phyloP scores from a whole-genome alignment of 305 asterid species.

The Fraxinus ornus region DNA sequence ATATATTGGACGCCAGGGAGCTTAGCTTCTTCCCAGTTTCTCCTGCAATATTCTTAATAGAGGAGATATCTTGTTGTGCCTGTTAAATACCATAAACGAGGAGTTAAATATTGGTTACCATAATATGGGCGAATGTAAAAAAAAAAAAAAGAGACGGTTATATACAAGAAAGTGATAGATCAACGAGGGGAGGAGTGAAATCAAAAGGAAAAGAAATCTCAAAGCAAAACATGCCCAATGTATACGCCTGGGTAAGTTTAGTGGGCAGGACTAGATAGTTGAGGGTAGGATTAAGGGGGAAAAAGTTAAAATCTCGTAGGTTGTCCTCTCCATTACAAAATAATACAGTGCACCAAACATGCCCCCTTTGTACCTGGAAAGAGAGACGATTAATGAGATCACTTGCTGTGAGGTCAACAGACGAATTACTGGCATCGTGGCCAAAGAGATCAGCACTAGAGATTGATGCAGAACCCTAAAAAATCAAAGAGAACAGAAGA shows the following conservation, averaged over 20 bases:
- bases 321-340: background rate
- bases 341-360: background rate
- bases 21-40: constrained; percentile 92
- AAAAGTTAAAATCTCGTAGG: background rate
- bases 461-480: constrained; percentile 79
- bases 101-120: background rate
- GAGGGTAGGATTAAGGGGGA: background rate
- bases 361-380: constrained; percentile 64
- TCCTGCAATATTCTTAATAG: constrained; percentile 87
- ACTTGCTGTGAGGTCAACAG: constrained; percentile 62
- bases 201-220: background rate
- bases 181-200: background rate
- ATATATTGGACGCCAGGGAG: constrained; percentile 68
- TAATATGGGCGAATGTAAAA: background rate
- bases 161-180: background rate
- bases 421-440: constrained; percentile 27
- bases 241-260: background rate
- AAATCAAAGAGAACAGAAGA: constrained; percentile 15
- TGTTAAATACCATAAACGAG: constrained; percentile 18
- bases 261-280: background rate
- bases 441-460: constrained; percentile 96
- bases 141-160: background rate
- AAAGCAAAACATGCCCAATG: background rate
- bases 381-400: constrained; percentile 88
- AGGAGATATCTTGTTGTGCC: constrained; percentile 95